Percentiles rank a stretch among this genome's conserved stretches.
Evolutionary conservation across 805 yeast species (phyloP).

Genomic region (Saturnispora silvae): DNA sequence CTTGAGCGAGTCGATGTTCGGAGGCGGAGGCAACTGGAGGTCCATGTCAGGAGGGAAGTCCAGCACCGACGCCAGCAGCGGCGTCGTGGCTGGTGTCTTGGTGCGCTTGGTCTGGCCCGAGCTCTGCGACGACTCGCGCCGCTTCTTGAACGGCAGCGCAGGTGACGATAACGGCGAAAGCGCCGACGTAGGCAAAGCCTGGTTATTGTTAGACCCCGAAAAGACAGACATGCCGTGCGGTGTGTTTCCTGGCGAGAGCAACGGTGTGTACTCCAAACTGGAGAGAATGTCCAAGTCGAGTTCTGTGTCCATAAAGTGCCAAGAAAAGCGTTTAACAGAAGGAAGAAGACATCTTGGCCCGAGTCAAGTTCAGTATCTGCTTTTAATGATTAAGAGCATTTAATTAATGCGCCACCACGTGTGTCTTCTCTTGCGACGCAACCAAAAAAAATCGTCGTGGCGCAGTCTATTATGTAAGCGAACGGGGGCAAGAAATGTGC

Average conservation of each 20-base stretch:
- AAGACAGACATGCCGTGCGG: too few species aligned
- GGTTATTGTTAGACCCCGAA: background rate
- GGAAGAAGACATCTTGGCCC: background rate
- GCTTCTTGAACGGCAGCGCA: slow-evolving; percentile 39
- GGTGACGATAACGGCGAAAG: slow-evolving; percentile 57
- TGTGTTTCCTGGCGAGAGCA: slow-evolving; percentile 52
- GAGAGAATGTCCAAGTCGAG: slow-evolving; percentile 30
- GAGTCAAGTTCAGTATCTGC: background rate
- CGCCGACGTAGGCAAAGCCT: slow-evolving; percentile 15
- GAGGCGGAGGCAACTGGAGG: slow-evolving; percentile 12
- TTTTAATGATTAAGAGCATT: background rate
- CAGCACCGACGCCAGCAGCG: slow-evolving; percentile 9
- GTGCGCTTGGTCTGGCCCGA: slow-evolving; percentile 4
- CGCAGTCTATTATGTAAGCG: too few species aligned
- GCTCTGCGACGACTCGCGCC: slow-evolving; percentile 8
- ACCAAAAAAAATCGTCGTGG: background rate
- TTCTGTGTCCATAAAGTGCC: slow-evolving; percentile 7
- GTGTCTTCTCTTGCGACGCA: background rate
- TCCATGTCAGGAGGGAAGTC: slow-evolving; percentile 1
- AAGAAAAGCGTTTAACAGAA: background rate
- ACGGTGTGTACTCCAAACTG: slow-evolving; percentile 61
- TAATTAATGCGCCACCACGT: slow-evolving; percentile 1
- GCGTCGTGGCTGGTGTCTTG: slow-evolving; percentile 11
- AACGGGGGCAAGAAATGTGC: too few species aligned
- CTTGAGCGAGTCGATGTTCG: slow-evolving; percentile 15